Evolutionary conservation across 2,329 filamentous ascomycete species (phyloP).

Genomic region (Ophiostoma populinum): DNA sequence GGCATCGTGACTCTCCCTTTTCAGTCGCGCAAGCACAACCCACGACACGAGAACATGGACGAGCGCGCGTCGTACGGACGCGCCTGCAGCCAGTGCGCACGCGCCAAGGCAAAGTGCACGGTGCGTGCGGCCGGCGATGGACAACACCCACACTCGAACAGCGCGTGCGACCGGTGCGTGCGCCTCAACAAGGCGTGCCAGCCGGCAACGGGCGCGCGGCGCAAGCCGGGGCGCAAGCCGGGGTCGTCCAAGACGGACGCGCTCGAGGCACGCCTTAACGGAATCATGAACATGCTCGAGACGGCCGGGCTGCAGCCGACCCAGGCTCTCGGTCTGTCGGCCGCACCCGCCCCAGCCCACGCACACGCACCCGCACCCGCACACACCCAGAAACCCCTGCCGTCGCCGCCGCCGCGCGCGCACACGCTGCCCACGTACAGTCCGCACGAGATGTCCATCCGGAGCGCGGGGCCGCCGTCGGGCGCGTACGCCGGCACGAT

Average conservation of each 20-base stretch:
- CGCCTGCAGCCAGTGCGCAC: slow-evolving; percentile 7
- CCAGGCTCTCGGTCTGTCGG: not conserved
- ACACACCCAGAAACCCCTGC: not conserved
- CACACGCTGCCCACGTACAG: slow-evolving; percentile 1
- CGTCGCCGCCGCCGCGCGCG: not conserved
- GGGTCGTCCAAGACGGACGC: slow-evolving; percentile 4
- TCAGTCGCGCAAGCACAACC: not conserved
- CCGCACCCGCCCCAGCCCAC: not conserved
- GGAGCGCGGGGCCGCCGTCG: not conserved
- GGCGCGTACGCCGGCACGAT: not conserved
- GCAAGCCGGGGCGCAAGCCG: slow-evolving; percentile 6
- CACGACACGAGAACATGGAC: not conserved
- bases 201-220: slow-evolving; percentile 3
- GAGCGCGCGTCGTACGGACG: slow-evolving; percentile 5
- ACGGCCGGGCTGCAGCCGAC: not conserved
- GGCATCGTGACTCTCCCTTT: not conserved
- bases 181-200: slow-evolving; percentile 7
- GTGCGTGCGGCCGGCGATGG: not conserved
- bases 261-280: slow-evolving; percentile 6
- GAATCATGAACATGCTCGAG: slow-evolving; percentile 5
- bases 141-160: no score
- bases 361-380: not conserved
- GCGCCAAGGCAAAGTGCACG: slow-evolving; percentile 8
- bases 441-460: slow-evolving; percentile 2
- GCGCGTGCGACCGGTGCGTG: slow-evolving; percentile 6